Evolutionary conservation across 768 basidiomycete species (phyloP).

Genomic region (Strobilomyces echinocephalus): DNA sequence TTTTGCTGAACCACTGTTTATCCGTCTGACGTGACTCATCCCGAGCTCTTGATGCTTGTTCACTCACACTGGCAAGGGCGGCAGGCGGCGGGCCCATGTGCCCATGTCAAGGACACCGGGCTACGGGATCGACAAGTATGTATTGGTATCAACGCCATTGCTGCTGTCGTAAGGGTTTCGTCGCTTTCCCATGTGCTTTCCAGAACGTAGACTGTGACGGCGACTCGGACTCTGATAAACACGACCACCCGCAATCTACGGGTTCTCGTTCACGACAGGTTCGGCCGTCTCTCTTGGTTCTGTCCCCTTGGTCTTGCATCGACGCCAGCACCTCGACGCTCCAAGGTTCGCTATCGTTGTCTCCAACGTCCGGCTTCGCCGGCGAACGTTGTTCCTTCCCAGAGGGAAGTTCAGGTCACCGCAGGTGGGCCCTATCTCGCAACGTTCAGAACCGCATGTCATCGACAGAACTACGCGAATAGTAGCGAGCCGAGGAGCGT

Average conservation of each 20-base stretch:
- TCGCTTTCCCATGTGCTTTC: neutral
- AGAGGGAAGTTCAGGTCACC: neutral
- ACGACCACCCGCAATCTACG: neutral
- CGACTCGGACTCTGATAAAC: neutral
- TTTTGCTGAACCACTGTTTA: no score
- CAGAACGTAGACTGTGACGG: neutral
- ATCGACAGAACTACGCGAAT: slow-evolving; percentile 4
- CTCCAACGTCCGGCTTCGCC: neutral
- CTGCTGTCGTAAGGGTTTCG: neutral
- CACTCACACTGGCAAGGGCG: no score
- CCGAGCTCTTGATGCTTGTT: no score
- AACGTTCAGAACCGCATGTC: slow-evolving; percentile 5
- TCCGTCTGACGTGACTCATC: no score
- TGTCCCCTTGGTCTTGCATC: no score
- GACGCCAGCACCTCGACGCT: no score
- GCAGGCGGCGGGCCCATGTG: no score
- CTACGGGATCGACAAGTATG: no score
- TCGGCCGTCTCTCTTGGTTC: neutral
- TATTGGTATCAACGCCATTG: no score
- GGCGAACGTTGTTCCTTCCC: neutral
- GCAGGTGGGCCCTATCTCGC: slow-evolving; percentile 1
- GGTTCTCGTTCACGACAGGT: neutral
- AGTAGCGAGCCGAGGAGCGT: neutral
- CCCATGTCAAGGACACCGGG: no score
- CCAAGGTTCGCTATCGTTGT: neutral